phyloP scores from a whole-genome alignment of 1,139 yeast genomes.

The Meyerozyma smithsonii region DNA sequence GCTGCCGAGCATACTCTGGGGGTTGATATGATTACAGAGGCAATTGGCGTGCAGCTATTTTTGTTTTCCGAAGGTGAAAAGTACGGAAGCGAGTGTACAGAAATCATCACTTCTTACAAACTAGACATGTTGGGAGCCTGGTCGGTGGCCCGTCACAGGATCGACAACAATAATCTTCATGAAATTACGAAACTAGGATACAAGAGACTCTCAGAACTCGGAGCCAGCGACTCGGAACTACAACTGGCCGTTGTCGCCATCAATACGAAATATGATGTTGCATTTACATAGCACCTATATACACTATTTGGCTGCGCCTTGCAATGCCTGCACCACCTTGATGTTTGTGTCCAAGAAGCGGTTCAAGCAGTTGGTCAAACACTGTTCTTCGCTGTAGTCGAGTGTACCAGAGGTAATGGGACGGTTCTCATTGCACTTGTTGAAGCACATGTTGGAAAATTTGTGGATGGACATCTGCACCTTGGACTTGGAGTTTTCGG shows the following conservation, averaged over 20 bases:
- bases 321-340: conserved; percentile 59
- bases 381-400: conserved; percentile 57
- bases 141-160: conserved; percentile 13
- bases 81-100: conserved; percentile 14
- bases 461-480: conserved; percentile 81
- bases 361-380: conserved; percentile 78
- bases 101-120: conserved; percentile 23
- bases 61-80: conserved; percentile 9
- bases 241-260: not conserved
- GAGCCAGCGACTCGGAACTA: not conserved
- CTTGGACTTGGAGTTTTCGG: conserved; percentile 83
- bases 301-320: conserved; percentile 3
- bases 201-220: not conserved
- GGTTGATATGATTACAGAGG: conserved; percentile 9
- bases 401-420: conserved; percentile 50
- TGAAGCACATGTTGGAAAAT: conserved; percentile 88
- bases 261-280: not conserved
- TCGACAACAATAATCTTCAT: not conserved
- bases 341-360: conserved; percentile 85
- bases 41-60: conserved; percentile 11
- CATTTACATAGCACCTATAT: conserved; percentile 3
- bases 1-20: conserved; percentile 18
- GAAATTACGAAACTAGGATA: not conserved
- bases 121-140: conserved; percentile 34
- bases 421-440: conserved; percentile 62